These are phyloP conservation scores for Claviceps cyperi DNA, from an alignment of 2,329 filamentous ascomycete species.

Conservation along the genomic window DNA sequence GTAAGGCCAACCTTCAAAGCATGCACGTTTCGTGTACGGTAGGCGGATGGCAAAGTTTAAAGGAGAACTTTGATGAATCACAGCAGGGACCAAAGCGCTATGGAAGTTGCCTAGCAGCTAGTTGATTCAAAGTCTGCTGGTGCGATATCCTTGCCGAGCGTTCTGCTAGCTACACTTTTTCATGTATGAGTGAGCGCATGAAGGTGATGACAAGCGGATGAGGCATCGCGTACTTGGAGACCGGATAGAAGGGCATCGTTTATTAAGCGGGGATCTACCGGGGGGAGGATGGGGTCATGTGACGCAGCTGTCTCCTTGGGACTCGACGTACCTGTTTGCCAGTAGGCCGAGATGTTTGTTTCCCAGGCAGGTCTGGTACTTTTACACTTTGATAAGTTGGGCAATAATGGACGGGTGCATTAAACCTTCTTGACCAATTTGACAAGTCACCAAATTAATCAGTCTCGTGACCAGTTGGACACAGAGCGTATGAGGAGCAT, in stretches of 20 bases:
- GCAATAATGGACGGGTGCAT: too few species aligned
- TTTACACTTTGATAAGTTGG: too few species aligned
- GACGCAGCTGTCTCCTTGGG: background rate
- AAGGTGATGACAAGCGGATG: background rate
- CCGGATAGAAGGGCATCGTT: background rate
- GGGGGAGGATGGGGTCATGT: conserved; percentile 3
- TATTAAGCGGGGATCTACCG: conserved; percentile 8
- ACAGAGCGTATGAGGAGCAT: too few species aligned
- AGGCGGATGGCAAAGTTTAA: background rate
- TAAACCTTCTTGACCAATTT: background rate
- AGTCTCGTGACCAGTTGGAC: too few species aligned
- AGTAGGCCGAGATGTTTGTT: too few species aligned
- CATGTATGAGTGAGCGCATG: background rate
- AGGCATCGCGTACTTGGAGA: background rate
- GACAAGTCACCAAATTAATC: background rate
- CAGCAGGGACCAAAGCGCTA: background rate
- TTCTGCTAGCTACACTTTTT: background rate
- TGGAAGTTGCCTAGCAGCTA: background rate
- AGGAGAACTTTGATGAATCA: background rate
- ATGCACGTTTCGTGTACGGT: conserved; percentile 2
- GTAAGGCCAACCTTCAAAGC: conserved; percentile 1
- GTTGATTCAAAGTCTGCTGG: background rate
- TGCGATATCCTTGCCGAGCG: background rate
- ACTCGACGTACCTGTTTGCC: background rate
- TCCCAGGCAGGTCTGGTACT: too few species aligned